A percentile compares a stretch with the other conserved stretches of the same genome.
Evolutionary conservation across 768 basidiomycete genomes (phyloP).

Genomic region (Mycena pura): DNA sequence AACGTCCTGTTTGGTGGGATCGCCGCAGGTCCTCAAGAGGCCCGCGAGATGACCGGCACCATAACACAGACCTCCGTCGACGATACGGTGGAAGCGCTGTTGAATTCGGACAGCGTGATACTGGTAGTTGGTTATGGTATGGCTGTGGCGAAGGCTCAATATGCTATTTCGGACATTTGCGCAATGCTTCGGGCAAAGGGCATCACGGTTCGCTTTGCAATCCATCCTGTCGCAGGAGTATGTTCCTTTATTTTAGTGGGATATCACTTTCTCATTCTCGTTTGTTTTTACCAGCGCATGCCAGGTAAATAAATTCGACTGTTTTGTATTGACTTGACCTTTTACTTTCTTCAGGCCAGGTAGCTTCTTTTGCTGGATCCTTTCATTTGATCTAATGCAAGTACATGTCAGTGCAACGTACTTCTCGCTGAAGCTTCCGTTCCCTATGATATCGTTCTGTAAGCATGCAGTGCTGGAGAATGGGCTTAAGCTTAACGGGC

Average conservation of each 20-base stretch:
- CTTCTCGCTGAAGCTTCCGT: constrained; percentile 89
- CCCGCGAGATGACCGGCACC: constrained; percentile 81
- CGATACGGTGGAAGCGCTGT: constrained; percentile 79
- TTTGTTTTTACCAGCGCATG: constrained; percentile 58
- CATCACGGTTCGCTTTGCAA: constrained; percentile 83
- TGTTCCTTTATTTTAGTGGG: not conserved
- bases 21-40: constrained; percentile 58
- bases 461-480: not conserved
- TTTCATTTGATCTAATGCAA: not conserved
- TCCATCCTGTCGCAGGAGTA: constrained; percentile 85
- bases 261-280: not conserved
- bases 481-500: not conserved
- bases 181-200: constrained; percentile 74
- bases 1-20: constrained; percentile 94
- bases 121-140: constrained; percentile 78
- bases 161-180: constrained; percentile 78
- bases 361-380: not conserved
- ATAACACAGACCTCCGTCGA: constrained; percentile 82
- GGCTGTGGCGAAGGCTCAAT: constrained; percentile 92
- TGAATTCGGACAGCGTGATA: constrained; percentile 85
- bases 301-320: constrained; percentile 53
- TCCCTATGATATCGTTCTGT: constrained; percentile 69
- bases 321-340: not conserved
- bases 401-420: constrained; percentile 76
- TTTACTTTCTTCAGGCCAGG: constrained; percentile 16